Evolutionary conservation across 768 basidiomycete genomes (phyloP), one percentile per base, ranked within the genome.

Genomic region (Baorangia bicolor): DNA sequence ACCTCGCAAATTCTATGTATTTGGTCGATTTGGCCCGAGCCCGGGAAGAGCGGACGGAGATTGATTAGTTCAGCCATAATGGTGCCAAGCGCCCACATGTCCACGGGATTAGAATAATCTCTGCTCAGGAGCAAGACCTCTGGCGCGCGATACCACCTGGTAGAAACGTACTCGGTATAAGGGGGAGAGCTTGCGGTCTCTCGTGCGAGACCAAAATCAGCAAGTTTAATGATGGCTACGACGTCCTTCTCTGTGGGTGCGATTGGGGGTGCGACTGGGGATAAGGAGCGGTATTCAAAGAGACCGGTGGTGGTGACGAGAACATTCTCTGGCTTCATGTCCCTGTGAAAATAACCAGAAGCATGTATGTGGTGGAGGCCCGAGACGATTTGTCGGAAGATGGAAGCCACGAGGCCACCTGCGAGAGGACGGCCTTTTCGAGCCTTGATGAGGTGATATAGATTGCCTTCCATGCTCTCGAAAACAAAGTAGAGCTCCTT

Each of bases 281-380:
- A 86, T 30, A 92, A 81, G 11, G 91, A 82, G 27, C 83, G 85
- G 69, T 99, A 99, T 73, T 97, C 92, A 62, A 90, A 88, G 49
- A 96, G 81, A 20, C 97, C 97, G 14, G 94, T 97, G 2, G 97
- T 98, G 18, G 97, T 98, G 64, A 99, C 97, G 49, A 99, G 85
- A 9, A 98, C 88, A 66, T 99, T 99, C 73, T 99, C 97, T 35
- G 97, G 97, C 74, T 99, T 99, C 94, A 99, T 97, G 72, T 99
- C 97, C 46, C 97, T 91, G 74, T 99, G 97, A 74, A 99, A 99
- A 74, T 96, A 99, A 34, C 96, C 97, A 30, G 87, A 79, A 14
- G 78, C 71, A 73, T 99, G 97, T 61, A 98, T 93, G 73, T 99
- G 97, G 66, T 93, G 79, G 34, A 99, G 82, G 37, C 97, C 97